Evolutionary conservation across 169 alveolate genomes (phyloP).

Genomic region (Cryptosporidium baileyi): DNA sequence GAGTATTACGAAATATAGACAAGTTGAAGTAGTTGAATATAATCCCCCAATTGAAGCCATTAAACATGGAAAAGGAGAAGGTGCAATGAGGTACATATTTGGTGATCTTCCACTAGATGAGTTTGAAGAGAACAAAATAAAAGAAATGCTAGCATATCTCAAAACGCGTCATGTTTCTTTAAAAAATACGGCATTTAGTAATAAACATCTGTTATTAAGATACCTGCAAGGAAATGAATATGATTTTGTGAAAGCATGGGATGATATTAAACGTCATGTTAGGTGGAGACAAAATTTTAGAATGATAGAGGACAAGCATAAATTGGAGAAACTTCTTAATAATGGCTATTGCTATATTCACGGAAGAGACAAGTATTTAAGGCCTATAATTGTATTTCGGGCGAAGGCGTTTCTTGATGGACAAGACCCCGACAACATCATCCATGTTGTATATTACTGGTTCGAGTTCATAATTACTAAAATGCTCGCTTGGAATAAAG

Average conservation of each 20-base stretch:
- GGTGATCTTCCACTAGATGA: slow-evolving; percentile 76
- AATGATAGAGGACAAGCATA: slow-evolving; percentile 67
- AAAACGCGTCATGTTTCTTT: slow-evolving; percentile 62
- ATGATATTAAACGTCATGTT: slow-evolving; percentile 75
- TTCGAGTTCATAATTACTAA: slow-evolving; percentile 73
- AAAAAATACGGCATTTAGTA: slow-evolving; percentile 73
- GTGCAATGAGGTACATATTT: slow-evolving; percentile 70
- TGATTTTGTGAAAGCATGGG: slow-evolving; percentile 72
- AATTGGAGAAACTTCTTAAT: slow-evolving; percentile 70
- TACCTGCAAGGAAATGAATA: slow-evolving; percentile 79
- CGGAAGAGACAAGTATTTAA: slow-evolving; percentile 75
- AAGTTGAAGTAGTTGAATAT: slow-evolving; percentile 23
- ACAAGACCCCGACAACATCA: slow-evolving; percentile 45
- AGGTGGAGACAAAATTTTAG: slow-evolving; percentile 72
- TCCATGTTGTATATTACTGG: slow-evolving; percentile 43
- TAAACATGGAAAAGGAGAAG: slow-evolving; percentile 47
- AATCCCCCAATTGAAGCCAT: slow-evolving; percentile 61
- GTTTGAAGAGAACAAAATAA: slow-evolving; percentile 71
- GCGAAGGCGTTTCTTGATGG: slow-evolving; percentile 59
- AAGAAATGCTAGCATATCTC: slow-evolving; percentile 70
- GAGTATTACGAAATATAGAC: slow-evolving; percentile 43
- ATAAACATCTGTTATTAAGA: slow-evolving; percentile 71
- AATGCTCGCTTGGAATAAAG: slow-evolving; percentile 76
- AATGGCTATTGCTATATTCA: slow-evolving; percentile 76
- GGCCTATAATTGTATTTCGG: slow-evolving; percentile 78